phyloP scores from a whole-genome alignment of 495 filamentous ascomycete species.

The Talaromyces stipitatus region DNA sequence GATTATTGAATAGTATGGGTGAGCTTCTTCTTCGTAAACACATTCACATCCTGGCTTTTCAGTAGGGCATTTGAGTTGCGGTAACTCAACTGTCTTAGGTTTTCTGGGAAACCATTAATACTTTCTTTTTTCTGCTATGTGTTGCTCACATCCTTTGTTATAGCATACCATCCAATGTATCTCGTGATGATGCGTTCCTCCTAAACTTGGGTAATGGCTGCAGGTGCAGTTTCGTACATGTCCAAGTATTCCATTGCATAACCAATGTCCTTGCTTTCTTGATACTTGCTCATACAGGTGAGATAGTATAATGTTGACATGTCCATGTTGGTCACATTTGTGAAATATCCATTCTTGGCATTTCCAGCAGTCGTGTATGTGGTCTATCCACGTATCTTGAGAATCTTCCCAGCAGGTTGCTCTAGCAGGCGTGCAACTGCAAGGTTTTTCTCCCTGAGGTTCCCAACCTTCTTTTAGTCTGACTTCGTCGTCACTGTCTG shows the following conservation, averaged over 20 bases:
- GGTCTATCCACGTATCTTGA: background rate
- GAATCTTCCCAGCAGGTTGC: background rate
- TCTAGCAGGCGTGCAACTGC: background rate
- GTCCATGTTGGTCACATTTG: background rate
- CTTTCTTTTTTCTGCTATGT: background rate
- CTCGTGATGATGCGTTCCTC: background rate
- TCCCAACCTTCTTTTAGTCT: background rate
- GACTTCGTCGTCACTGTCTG: background rate
- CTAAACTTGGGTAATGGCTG: background rate
- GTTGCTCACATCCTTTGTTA: background rate
- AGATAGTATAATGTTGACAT: background rate
- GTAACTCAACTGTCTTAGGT: background rate
- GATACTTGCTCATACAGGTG: background rate
- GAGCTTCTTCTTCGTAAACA: slow-evolving; percentile 1
- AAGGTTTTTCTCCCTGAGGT: background rate
- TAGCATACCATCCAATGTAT: background rate
- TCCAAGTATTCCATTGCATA: background rate
- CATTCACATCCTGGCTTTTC: background rate
- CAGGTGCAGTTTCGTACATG: background rate
- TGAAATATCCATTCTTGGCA: background rate
- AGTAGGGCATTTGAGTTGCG: background rate
- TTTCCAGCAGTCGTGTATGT: background rate
- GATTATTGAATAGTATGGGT: background rate
- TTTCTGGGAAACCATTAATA: background rate
- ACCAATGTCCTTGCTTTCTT: background rate